Conservation (phyloP, 768 basidiomycete genomes). For the Boletales sp. region DNA sequence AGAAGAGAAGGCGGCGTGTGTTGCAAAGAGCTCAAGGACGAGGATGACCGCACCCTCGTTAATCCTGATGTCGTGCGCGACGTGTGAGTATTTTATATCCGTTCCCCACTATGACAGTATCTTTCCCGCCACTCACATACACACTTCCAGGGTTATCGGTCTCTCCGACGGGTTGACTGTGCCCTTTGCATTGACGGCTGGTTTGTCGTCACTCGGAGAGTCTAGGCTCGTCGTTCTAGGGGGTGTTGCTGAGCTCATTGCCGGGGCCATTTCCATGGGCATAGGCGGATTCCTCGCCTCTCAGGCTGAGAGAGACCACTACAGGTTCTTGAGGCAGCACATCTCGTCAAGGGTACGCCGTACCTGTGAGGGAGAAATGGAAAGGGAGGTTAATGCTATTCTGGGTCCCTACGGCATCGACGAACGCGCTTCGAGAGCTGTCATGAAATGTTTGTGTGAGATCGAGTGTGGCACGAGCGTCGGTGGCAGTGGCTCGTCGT, state of each 20-base stretch:
- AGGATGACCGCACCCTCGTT: slow-evolving; percentile 76
- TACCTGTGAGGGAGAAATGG: slow-evolving; percentile 93
- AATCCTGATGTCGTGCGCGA: slow-evolving; percentile 88
- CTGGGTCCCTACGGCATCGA: slow-evolving; percentile 90
- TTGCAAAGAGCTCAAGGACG: slow-evolving; percentile 82
- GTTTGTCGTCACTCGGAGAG: slow-evolving; percentile 83
- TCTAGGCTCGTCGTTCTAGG: slow-evolving; percentile 91
- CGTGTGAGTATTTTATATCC: slow-evolving; percentile 48
- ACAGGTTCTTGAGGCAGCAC: slow-evolving; percentile 70
- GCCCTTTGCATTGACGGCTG: slow-evolving; percentile 88
- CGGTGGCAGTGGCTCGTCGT: slow-evolving; percentile 12
- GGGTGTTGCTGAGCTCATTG: slow-evolving; percentile 93
- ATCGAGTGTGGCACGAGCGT: slow-evolving; percentile 48
- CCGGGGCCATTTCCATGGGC: slow-evolving; percentile 97
- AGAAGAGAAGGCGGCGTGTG: slow-evolving; percentile 64
- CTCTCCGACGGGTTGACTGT: slow-evolving; percentile 88
- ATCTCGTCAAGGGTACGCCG: slow-evolving; percentile 81
- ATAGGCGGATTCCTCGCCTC: slow-evolving; percentile 97
- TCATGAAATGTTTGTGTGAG: slow-evolving; percentile 71
- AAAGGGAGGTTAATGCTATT: slow-evolving; percentile 87
- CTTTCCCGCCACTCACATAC: slow-evolving; percentile 1
- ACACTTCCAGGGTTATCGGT: slow-evolving; percentile 68
- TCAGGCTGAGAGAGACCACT: slow-evolving; percentile 95
- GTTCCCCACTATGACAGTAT: background rate
- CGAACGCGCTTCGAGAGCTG: slow-evolving; percentile 70